phyloP scores from a whole-genome alignment of 345 rosid genomes.

The Mercurialis annua region DNA sequence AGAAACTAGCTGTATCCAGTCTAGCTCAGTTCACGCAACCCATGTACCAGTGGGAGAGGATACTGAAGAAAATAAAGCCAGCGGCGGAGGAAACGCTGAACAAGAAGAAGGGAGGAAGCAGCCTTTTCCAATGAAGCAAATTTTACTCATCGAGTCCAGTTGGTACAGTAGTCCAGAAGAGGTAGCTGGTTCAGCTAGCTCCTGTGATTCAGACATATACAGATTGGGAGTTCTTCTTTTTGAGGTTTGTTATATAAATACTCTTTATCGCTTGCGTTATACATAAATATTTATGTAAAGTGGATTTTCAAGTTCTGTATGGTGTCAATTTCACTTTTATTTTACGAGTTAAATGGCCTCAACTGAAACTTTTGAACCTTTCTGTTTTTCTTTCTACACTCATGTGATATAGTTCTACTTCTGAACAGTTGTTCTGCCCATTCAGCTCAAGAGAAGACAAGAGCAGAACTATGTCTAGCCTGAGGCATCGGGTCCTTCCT shows the following conservation, averaged over 20 bases:
- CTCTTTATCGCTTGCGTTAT: background rate
- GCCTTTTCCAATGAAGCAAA: conserved; percentile 82
- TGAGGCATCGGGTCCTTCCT: conserved; percentile 96
- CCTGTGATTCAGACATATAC: conserved; percentile 86
- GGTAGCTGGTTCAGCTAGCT: conserved; percentile 48
- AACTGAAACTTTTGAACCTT: conserved; percentile 8
- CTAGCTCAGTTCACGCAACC: conserved; percentile 40
- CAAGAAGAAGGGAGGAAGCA: conserved; percentile 55
- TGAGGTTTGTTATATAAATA: conserved; percentile 51
- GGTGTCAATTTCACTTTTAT: conserved; percentile 5
- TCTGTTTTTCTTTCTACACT: conserved; percentile 21
- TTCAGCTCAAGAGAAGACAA: conserved; percentile 68
- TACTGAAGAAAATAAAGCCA: conserved; percentile 37
- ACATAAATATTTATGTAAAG: background rate
- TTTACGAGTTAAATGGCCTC: background rate
- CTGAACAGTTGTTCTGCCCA: conserved; percentile 61
- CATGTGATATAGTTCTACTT: conserved; percentile 30
- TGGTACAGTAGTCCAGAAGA: conserved; percentile 95
- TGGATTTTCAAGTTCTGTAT: background rate
- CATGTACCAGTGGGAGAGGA: conserved; percentile 33
- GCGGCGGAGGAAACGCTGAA: conserved; percentile 34
- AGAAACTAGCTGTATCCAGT: conserved; percentile 59
- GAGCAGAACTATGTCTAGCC: conserved; percentile 79
- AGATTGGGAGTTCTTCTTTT: conserved; percentile 84
- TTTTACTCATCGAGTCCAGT: conserved; percentile 72